Evolutionary conservation across 2,329 filamentous ascomycete genomes (phyloP), one percentile per base, ranked within the genome.

Genomic region (Cryphonectria radicalis): DNA sequence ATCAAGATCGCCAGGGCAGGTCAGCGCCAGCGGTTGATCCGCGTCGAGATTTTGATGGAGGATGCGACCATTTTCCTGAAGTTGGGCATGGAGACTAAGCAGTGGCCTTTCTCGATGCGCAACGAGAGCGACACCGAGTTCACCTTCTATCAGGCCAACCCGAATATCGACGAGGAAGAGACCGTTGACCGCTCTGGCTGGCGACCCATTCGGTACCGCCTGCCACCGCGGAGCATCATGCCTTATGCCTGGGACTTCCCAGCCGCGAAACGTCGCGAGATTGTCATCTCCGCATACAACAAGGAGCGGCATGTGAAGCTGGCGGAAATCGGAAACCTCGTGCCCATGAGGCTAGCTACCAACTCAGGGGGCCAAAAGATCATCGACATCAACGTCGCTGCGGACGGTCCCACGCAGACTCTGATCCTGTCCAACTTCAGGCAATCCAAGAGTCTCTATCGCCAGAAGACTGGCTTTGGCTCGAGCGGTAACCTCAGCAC

Each of bases 171-270:
- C 72, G 95, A 98, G 73, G 95, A 98, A 72, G 95, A 95, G 69
- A 87, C 87, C 6, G 92, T 93, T 76, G 93, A 98, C 77, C 86
- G 91, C 70, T 95, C 93, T 68, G 93, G 94, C 4, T 99, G 96
- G 93, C 92, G 93, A 74, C 95, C 94, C 2, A 93, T 99, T 73
- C 88, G 94, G 68, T 99, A 99, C 82, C 92, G 95, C 43, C 85
- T 99, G 42, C 97, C 97, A 2, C 91, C 95, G 17, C 88, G 96
- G 72, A 98, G 95, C 81, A 98, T 99, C 81, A 99, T 99, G 96
- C 96, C 97, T 0, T 99, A 99, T 78, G 95, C 96, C 1, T 99
- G 96, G 96, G 97, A 99, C 79, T 99, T 97, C 82, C 97, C 96
- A 0, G 95, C 96, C 1, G 95, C 94, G n/a, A 98, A 97, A 82